A percentile compares a stretch with the other conserved stretches of the same genome.
Evolutionary conservation across 208 protist genomes (phyloP).

Genomic region (Wallacemonas sp.): DNA sequence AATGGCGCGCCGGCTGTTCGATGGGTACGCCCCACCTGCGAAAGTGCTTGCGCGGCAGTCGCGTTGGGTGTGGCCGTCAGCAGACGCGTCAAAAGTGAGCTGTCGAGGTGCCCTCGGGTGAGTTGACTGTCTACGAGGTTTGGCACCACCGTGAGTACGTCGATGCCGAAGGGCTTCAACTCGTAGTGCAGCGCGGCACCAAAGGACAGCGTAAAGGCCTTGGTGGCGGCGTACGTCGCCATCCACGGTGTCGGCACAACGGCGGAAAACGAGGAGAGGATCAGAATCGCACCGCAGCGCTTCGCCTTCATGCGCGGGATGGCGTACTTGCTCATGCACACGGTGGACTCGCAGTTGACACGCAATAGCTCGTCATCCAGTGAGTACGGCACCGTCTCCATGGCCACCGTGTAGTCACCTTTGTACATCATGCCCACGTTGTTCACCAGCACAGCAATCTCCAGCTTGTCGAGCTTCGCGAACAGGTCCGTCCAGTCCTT

Average conservation of each 20-base stretch:
- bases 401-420: constrained; percentile 56
- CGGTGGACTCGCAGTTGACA: constrained; percentile 83
- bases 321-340: constrained; percentile 85
- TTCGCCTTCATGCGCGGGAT: constrained; percentile 71
- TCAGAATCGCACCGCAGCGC: constrained; percentile 73
- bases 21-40: neutral
- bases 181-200: constrained; percentile 65
- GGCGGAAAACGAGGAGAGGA: constrained; percentile 72
- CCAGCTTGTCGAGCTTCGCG: constrained; percentile 37
- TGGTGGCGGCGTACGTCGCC: constrained; percentile 84
- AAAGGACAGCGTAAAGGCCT: constrained; percentile 84
- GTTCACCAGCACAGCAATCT: constrained; percentile 84
- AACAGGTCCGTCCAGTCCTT: constrained; percentile 66
- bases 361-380: constrained; percentile 76
- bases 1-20: neutral
- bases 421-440: constrained; percentile 94
- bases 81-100: neutral
- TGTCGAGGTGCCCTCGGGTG: constrained; percentile 43
- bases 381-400: constrained; percentile 16
- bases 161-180: constrained; percentile 51
- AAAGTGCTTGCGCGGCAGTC: neutral
- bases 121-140: constrained; percentile 81
- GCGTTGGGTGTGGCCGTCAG: neutral
- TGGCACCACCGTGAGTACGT: constrained; percentile 70
- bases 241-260: constrained; percentile 69